Percentiles rank a stretch among this genome's conserved stretches.
These are phyloP conservation scores for Stachybotrys elegans DNA, from an alignment of 2,329 filamentous ascomycete species.

Conservation along the genomic window DNA sequence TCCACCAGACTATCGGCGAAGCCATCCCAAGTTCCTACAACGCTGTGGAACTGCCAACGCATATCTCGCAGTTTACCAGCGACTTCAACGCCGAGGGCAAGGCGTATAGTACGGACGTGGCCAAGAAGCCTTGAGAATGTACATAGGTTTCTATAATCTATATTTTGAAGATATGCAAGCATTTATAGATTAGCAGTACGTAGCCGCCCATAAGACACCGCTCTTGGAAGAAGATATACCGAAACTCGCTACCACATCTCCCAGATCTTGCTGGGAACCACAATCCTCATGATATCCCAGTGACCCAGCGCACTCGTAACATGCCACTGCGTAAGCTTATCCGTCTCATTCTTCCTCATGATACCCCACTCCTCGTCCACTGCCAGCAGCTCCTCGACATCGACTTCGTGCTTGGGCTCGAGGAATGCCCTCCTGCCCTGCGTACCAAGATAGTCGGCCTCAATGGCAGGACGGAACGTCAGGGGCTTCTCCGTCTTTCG, in stretches of 20 bases:
- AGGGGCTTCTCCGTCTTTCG: constrained; percentile 53
- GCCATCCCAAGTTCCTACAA: constrained; percentile 59
- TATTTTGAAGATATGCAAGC: background rate
- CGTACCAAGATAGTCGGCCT: constrained; percentile 68
- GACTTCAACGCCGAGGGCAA: constrained; percentile 31
- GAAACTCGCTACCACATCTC: constrained; percentile 65
- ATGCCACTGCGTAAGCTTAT: constrained; percentile 66
- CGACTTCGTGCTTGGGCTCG: constrained; percentile 66
- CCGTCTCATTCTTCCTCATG: constrained; percentile 59
- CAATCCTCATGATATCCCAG: constrained; percentile 86
- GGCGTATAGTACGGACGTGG: constrained; percentile 20
- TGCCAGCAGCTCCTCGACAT: constrained; percentile 39
- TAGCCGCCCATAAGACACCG: too few species aligned
- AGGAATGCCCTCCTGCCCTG: constrained; percentile 65
- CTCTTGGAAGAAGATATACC: background rate
- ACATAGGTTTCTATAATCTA: background rate
- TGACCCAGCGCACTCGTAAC: constrained; percentile 73
- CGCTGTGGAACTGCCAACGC: constrained; percentile 53
- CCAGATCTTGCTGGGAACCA: constrained; percentile 76
- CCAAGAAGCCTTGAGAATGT: constrained; percentile 13
- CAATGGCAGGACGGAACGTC: constrained; percentile 60
- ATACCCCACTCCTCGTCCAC: constrained; percentile 43
- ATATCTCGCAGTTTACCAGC: constrained; percentile 45
- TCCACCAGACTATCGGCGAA: constrained; percentile 58
- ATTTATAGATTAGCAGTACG: background rate